Evolutionary conservation across 2,329 filamentous ascomycete genomes (phyloP).

Genomic region (Cytospora schulzeri): DNA sequence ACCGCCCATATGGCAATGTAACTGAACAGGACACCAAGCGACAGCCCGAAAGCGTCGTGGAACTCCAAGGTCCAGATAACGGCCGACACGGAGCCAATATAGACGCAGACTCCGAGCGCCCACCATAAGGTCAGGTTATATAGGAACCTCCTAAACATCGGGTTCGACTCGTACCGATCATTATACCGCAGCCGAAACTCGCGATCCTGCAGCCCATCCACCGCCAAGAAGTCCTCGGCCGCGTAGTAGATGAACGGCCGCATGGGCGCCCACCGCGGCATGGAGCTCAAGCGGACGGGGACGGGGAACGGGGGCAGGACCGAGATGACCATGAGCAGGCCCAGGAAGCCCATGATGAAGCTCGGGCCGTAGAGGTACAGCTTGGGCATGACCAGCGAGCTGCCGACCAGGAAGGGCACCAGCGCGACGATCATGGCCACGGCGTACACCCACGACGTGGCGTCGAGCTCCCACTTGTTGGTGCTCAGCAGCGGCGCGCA

Average conservation of each 20-base stretch:
- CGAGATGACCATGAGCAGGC: conserved; percentile 20
- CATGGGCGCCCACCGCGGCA: conserved; percentile 19
- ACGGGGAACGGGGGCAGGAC: conserved; percentile 21
- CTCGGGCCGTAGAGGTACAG: conserved; percentile 26
- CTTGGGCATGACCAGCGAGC: conserved; percentile 18
- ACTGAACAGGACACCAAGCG: conserved; percentile 23
- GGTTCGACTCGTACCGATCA: conserved; percentile 23
- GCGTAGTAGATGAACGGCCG: conserved; percentile 26
- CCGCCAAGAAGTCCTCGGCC: conserved; percentile 27
- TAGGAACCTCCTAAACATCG: conserved; percentile 25
- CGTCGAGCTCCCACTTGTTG: conserved; percentile 25
- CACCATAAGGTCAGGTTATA: conserved; percentile 28
- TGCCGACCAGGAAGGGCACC: conserved; percentile 24
- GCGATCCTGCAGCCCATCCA: conserved; percentile 26
- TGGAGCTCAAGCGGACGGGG: conserved; percentile 23
- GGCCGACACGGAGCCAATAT: conserved; percentile 25
- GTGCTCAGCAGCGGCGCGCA: conserved; percentile 26
- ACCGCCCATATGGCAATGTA: conserved; percentile 24
- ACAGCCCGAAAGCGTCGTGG: conserved; percentile 25
- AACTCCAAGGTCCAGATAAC: conserved; percentile 26
- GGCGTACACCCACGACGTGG: conserved; percentile 26
- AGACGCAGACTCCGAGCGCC: conserved; percentile 25
- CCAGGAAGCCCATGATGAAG: conserved; percentile 24
- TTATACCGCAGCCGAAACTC: conserved; percentile 24
- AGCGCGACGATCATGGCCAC: conserved; percentile 21